These are phyloP conservation scores for Elaeagnus macrophylla DNA, from an alignment of 306 rosid genomes.

Conservation along the genomic window DNA sequence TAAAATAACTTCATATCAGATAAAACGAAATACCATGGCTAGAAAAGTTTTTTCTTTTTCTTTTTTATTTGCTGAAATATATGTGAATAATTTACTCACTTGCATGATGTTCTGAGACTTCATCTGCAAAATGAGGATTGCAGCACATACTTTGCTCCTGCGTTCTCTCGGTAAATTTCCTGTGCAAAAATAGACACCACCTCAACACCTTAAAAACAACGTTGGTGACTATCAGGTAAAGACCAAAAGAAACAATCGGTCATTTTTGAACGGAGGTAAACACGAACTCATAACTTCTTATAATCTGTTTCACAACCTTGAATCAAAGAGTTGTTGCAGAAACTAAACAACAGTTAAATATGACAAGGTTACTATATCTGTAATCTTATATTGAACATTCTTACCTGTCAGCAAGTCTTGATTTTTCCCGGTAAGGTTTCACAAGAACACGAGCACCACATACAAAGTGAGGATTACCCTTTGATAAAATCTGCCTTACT, in stretches of 20 bases:
- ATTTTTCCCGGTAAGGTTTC: conserved; percentile 40
- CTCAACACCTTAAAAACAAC: too few relatives aligned
- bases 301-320: neutral
- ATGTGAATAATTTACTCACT: conserved; percentile 17
- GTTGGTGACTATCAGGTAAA: too few relatives aligned
- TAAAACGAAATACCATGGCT: neutral
- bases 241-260: too few relatives aligned
- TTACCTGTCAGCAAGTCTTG: conserved; percentile 33
- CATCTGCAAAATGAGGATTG: conserved; percentile 27
- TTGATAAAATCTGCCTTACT: conserved; percentile 31
- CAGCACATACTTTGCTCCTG: conserved; percentile 9
- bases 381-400: neutral
- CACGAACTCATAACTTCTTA: neutral
- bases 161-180: conserved; percentile 31
- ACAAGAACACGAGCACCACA: conserved; percentile 42
- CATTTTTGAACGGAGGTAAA: too few relatives aligned
- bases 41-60: too few relatives aligned
- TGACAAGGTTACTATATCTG: neutral
- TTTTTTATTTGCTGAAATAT: neutral
- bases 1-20: neutral
- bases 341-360: neutral
- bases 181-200: conserved; percentile 1
- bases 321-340: neutral
- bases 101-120: conserved; percentile 28
- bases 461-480: conserved; percentile 37